Base-by-base conservation (phyloP, 2,329 filamentous ascomycete species). In the Cyanodermella asteris region DNA sequence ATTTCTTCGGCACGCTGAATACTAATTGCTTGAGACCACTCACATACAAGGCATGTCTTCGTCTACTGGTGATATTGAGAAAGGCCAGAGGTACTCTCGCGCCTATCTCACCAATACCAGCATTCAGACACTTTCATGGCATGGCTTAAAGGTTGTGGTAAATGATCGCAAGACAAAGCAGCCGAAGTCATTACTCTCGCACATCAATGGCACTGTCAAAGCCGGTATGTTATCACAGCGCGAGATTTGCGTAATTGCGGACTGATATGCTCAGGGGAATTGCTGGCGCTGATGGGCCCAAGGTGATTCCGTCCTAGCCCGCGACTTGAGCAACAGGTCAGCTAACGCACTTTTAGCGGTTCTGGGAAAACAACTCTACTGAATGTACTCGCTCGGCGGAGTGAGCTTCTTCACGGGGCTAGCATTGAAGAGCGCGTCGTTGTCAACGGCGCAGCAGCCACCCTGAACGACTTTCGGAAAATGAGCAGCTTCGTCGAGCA, bases 361-460 rank as follows among this genome's bases (percentile, higher is more conserved):
- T n/a, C n/a, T 29, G 80, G 80, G 25, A 91, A 91, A 46, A 87
- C 80, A 0, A 90, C 78, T 0, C 58, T 91, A 0, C 58, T 91
- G 18, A 82, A 90, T 42, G 65, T 75, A 5, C 64, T 90, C 9
- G 77, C 80, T 5, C 63, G 66, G 29, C 57, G 71, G 12, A 31
- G n/a, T n/a, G 52, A 51, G 32, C 51, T 53, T 8, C 53, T 56
- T 1, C 54, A 63, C 1, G 59, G 60, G 3, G 55, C 65, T 3
- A 55, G 54, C 5, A 55, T 63, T 5, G 44, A 58, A 16, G 63
- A 64, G 10, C 43, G 53, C 3, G 53, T 68, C 9, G 55, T 62
- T 28, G 56, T 77, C 35, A 81, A 87, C 44, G 73, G 73, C 16
- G 43, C 40, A 3, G 39, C 47, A 4, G 49, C 67, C 4, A 56